phyloP scores from a whole-genome alignment of 2,329 filamentous ascomycete species.

The Fusarium keratoplasticum region DNA sequence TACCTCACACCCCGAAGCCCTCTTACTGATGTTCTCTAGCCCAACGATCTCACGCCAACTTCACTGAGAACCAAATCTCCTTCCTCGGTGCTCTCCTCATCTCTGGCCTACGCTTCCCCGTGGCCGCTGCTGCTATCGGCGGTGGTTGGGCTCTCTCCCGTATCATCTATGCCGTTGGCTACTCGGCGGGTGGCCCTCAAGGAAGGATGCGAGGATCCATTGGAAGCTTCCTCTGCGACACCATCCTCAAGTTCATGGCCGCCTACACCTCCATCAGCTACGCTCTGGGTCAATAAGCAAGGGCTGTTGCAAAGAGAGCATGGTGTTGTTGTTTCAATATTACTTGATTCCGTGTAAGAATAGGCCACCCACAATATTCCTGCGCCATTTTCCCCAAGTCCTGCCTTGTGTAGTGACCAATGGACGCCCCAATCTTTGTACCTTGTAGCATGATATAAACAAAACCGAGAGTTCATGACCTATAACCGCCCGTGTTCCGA shows the following conservation, averaged over 20 bases:
- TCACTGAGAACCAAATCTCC: constrained; percentile 69
- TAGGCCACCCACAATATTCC: constrained; percentile 17
- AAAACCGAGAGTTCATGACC: constrained; percentile 27
- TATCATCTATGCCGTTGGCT: constrained; percentile 67
- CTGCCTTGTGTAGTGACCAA: constrained; percentile 26
- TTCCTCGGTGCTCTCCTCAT: constrained; percentile 66
- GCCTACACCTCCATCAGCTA: constrained; percentile 56
- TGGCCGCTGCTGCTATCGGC: constrained; percentile 61
- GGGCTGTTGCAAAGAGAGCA: neutral
- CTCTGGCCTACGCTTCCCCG: constrained; percentile 66
- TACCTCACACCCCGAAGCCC: neutral
- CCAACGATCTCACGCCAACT: constrained; percentile 73
- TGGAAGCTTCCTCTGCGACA: constrained; percentile 50
- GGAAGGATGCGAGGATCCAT: constrained; percentile 56
- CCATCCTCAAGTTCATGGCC: constrained; percentile 56
- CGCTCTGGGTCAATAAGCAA: constrained; percentile 47
- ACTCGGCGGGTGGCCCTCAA: constrained; percentile 59
- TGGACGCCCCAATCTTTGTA: constrained; percentile 28
- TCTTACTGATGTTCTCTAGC: constrained; percentile 48
- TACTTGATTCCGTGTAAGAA: constrained; percentile 18
- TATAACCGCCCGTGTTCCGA: constrained; percentile 16
- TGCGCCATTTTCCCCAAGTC: constrained; percentile 22
- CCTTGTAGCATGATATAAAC: constrained; percentile 12
- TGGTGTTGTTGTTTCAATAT: constrained; percentile 10
- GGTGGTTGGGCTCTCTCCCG: constrained; percentile 65